Conservation (phyloP, 148 eudicot species). For the Polygonum maritimum region DNA sequence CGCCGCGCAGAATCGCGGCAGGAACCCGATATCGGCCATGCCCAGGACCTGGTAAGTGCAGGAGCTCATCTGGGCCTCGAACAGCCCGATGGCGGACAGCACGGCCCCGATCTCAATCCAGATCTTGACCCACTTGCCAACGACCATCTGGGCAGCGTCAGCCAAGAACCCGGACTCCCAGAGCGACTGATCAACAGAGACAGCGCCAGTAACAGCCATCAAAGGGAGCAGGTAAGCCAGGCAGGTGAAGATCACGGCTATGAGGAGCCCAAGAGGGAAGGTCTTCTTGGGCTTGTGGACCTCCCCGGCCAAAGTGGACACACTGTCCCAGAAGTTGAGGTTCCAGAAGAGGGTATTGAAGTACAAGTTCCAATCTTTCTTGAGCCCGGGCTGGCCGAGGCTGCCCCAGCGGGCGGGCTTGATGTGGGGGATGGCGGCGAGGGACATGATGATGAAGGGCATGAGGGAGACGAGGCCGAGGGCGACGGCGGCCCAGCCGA, state of each 20-base stretch:
- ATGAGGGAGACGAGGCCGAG: conserved; percentile 36
- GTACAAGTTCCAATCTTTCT: conserved; percentile 45
- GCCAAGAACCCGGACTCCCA: conserved; percentile 56
- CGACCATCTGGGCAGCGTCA: conserved; percentile 39
- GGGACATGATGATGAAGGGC: conserved; percentile 41
- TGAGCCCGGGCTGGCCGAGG: conserved; percentile 41
- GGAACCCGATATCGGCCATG: conserved; percentile 46
- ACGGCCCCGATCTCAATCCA: conserved; percentile 59
- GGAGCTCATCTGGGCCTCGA: conserved; percentile 53
- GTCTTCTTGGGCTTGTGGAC: conserved; percentile 43
- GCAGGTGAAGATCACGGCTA: conserved; percentile 43
- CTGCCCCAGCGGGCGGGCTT: conserved; percentile 40
- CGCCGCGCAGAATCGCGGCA: conserved; percentile 36
- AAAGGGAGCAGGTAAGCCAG: conserved; percentile 44
- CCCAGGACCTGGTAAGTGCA: conserved; percentile 46
- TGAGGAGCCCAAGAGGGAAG: conserved; percentile 31
- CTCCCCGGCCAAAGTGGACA: conserved; percentile 51
- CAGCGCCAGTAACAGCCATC: conserved; percentile 47
- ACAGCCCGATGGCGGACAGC: conserved; percentile 41
- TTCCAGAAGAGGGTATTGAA: conserved; percentile 57
- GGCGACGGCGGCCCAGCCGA: conserved; percentile 42
- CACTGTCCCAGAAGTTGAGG: conserved; percentile 51
- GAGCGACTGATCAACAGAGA: conserved; percentile 35
- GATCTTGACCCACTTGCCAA: conserved; percentile 48
- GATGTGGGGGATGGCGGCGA: conserved; percentile 43